Evolutionary conservation across 768 basidiomycete genomes (phyloP).

Genomic region (Termitomyces sp.): DNA sequence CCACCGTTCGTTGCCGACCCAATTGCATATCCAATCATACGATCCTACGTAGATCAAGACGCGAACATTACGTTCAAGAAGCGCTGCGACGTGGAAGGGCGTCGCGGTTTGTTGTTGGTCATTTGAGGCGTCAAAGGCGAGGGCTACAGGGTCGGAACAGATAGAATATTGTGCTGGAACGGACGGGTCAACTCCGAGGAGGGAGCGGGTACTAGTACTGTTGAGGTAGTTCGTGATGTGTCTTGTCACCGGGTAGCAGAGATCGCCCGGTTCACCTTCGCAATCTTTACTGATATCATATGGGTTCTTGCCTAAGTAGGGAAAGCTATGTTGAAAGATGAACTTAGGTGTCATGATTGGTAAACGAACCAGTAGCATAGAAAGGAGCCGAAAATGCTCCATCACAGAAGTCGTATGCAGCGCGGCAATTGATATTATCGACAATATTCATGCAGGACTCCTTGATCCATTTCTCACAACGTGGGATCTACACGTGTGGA

Average conservation of each 20-base stretch:
- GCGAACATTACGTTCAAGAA: slow-evolving; percentile 68
- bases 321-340: neutral
- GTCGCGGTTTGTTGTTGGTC: slow-evolving; percentile 40
- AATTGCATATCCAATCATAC: slow-evolving; percentile 76
- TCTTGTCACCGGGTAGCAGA: slow-evolving; percentile 59
- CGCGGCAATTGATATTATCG: slow-evolving; percentile 60
- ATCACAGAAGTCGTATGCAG: slow-evolving; percentile 59
- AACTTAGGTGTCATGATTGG: neutral
- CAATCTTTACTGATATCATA: slow-evolving; percentile 70
- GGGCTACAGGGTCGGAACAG: slow-evolving; percentile 32
- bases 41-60: slow-evolving; percentile 68
- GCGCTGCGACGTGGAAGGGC: slow-evolving; percentile 52
- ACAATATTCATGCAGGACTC: slow-evolving; percentile 55
- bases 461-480: slow-evolving; percentile 55
- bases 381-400: slow-evolving; percentile 39
- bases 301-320: slow-evolving; percentile 39
- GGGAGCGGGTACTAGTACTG: slow-evolving; percentile 42
- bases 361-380: slow-evolving; percentile 32
- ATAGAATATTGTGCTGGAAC: slow-evolving; percentile 28
- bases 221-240: slow-evolving; percentile 59
- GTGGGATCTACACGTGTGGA: slow-evolving; percentile 42
- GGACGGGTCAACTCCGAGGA: slow-evolving; percentile 58
- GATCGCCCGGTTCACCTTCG: slow-evolving; percentile 37
- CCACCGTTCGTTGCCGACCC: slow-evolving; percentile 73
- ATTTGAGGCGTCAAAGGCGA: slow-evolving; percentile 39